Evolutionary conservation across 768 basidiomycete species (phyloP).

Genomic region (Lentinus brumalis): DNA sequence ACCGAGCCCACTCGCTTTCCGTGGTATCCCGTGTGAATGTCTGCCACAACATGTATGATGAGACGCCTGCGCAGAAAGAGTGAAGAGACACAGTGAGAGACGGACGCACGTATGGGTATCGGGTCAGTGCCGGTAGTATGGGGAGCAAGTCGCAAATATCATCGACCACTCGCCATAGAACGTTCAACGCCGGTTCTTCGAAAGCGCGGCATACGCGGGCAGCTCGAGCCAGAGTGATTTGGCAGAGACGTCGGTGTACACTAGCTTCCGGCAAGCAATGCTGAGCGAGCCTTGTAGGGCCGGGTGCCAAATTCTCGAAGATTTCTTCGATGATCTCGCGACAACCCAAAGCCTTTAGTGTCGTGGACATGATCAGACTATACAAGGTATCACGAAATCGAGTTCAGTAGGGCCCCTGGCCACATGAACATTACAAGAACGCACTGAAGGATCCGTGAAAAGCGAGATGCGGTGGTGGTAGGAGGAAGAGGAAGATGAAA

Average conservation of each 20-base stretch:
- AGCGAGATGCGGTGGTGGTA: no score
- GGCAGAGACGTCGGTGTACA: background rate
- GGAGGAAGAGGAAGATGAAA: no score
- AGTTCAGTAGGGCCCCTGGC: no score
- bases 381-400: no score
- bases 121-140: background rate
- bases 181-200: background rate
- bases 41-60: background rate
- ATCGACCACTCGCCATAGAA: constrained; percentile 8
- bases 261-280: no score
- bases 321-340: background rate
- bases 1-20: background rate
- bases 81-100: background rate
- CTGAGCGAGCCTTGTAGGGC: background rate
- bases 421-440: no score
- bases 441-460: no score
- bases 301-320: background rate
- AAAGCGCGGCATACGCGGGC: constrained; percentile 5
- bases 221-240: background rate
- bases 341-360: background rate
- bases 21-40: background rate
- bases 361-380: no score
- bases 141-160: background rate
- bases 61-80: no score
- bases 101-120: background rate